Conservation (phyloP, 495 filamentous ascomycete genomes). For the Lasiosphaeria ovina region DNA sequence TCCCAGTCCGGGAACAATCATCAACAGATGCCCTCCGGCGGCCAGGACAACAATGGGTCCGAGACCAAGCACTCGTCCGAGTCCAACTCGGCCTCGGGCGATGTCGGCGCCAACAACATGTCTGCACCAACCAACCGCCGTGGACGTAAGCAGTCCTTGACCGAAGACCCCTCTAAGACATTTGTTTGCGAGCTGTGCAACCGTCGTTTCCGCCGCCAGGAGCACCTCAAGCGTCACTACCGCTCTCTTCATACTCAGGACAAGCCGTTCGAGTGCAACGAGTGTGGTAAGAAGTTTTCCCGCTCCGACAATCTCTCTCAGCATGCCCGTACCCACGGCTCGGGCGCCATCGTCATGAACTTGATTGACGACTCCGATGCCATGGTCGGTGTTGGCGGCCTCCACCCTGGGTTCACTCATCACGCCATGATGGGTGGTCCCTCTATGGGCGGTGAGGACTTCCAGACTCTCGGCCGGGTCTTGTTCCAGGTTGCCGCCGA, state of each 20-base stretch:
- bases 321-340: conserved; percentile 91
- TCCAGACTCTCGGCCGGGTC: conserved; percentile 62
- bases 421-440: conserved; percentile 24
- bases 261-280: conserved; percentile 95
- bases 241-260: conserved; percentile 96
- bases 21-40: conserved; percentile 31
- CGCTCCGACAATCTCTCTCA: conserved; percentile 96
- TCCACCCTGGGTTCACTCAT: conserved; percentile 19
- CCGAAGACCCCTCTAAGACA: conserved; percentile 97
- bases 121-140: conserved; percentile 79
- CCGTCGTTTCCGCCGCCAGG: conserved; percentile 95
- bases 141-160: conserved; percentile 97
- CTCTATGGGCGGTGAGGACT: conserved; percentile 55
- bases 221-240: conserved; percentile 98
- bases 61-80: conserved; percentile 27
- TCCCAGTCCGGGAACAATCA: conserved; percentile 39
- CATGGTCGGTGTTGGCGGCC: conserved; percentile 17
- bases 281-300: conserved; percentile 99
- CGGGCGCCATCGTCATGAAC: conserved; percentile 84
- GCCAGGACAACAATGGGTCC: conserved; percentile 26
- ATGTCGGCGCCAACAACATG: conserved; percentile 37
- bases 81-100: conserved; percentile 26
- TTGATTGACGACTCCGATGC: conserved; percentile 72
- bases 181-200: conserved; percentile 96
- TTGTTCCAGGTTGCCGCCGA: conserved; percentile 75